phyloP scores from a whole-genome alignment of 495 filamentous ascomycete genomes.

The Annulohypoxylon maeteangense region DNA sequence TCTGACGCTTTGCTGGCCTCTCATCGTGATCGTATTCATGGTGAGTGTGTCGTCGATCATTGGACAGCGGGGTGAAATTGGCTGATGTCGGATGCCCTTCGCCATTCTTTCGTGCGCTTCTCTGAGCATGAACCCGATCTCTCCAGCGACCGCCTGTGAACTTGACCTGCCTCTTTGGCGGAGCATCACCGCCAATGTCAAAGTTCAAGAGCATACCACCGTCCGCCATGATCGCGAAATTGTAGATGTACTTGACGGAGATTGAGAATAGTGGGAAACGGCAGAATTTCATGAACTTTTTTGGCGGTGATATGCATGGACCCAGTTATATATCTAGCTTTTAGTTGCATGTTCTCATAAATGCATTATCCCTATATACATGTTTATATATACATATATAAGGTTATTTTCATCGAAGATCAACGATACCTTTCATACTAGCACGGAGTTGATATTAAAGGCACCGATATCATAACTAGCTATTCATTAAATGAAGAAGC shows the following conservation, averaged over 20 bases:
- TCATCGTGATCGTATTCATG: constrained; percentile 34
- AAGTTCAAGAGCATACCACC: constrained; percentile 97
- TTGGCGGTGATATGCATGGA: constrained; percentile 29
- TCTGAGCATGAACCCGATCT: constrained; percentile 84
- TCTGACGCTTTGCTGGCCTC: constrained; percentile 56
- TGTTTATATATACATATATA: no score
- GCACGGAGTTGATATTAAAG: no score
- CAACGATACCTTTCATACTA: no score
- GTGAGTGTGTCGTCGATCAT: constrained; percentile 37
- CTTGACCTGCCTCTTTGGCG: constrained; percentile 67
- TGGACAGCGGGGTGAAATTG: constrained; percentile 45
- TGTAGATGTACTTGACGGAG: constrained; percentile 12
- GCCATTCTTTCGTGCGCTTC: constrained; percentile 66
- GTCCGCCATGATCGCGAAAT: constrained; percentile 76
- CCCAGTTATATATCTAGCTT: background rate
- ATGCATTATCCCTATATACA: background rate
- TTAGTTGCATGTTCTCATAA: background rate
- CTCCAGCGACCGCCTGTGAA: constrained; percentile 93
- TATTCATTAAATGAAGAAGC: constrained; percentile 13
- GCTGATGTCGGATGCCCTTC: constrained; percentile 41
- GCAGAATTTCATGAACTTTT: constrained; percentile 47
- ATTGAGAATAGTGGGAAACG: constrained; percentile 14
- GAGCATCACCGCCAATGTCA: constrained; percentile 72
- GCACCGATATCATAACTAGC: no score
- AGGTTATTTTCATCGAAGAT: no score